Conservation (phyloP, 352 stramenopile species). For the Salisapilia sapeloensis region DNA sequence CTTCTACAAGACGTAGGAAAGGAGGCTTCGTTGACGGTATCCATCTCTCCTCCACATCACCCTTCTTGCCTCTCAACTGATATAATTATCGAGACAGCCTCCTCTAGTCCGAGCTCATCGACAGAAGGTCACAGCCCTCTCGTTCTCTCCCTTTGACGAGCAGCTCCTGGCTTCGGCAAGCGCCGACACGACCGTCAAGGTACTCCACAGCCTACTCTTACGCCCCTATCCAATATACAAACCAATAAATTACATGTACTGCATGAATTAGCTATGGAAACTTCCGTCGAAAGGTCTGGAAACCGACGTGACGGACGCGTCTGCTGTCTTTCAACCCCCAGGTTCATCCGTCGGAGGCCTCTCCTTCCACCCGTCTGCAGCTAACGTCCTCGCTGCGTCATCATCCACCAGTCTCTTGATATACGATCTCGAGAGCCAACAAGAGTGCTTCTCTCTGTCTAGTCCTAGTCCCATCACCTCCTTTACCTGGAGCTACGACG, state of each 20-base stretch:
- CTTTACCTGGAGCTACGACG: constrained; percentile 55
- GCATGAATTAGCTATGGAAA: constrained; percentile 27
- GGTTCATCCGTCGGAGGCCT: constrained; percentile 15
- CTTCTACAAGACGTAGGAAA: constrained; percentile 21
- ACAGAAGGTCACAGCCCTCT: constrained; percentile 37
- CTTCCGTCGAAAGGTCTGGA: constrained; percentile 12
- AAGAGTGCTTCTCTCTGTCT: constrained; percentile 1
- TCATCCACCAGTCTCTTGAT: constrained; percentile 19
- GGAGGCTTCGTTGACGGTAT: constrained; percentile 8
- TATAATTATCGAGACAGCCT: constrained; percentile 8
- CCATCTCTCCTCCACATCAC: neutral
- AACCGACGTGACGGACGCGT: constrained; percentile 10
- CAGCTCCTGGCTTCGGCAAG: constrained; percentile 35
- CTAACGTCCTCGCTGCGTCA: constrained; percentile 20
- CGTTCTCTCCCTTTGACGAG: constrained; percentile 33
- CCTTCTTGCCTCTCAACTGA: neutral
- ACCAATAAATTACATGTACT: neutral
- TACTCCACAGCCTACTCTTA: neutral
- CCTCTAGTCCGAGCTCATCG: constrained; percentile 42
- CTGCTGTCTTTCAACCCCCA: constrained; percentile 4
- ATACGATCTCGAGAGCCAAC: constrained; percentile 18
- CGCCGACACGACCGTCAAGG: constrained; percentile 31
- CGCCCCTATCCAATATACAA: neutral
- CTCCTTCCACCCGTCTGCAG: constrained; percentile 32
- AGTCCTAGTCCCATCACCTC: constrained; percentile 7